Percentiles rank a stretch among this genome's conserved stretches.
These are phyloP conservation scores for Daldinia concentrica DNA, from an alignment of 495 filamentous ascomycete species.

Conservation along the genomic window DNA sequence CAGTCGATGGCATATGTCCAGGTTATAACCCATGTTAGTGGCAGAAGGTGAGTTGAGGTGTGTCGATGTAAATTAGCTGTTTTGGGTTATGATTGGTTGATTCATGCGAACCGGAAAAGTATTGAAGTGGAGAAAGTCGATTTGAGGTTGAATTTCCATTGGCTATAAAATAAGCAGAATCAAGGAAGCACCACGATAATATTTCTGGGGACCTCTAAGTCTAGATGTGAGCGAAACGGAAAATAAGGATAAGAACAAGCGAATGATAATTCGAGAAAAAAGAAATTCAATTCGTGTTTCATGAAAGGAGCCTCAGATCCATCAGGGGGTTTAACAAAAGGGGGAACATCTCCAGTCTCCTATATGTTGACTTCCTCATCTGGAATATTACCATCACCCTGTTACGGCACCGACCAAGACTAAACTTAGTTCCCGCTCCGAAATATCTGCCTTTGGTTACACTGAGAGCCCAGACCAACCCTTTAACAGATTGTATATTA, in stretches of 20 bases:
- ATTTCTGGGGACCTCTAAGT: slow-evolving; percentile 26
- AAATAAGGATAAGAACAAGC: slow-evolving; percentile 32
- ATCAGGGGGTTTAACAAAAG: slow-evolving; percentile 19
- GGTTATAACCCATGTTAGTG: slow-evolving; percentile 46
- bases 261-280: slow-evolving; percentile 41
- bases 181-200: slow-evolving; percentile 36
- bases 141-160: slow-evolving; percentile 41
- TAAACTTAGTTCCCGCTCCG: slow-evolving; percentile 43
- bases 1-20: slow-evolving; percentile 46
- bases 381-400: slow-evolving; percentile 26
- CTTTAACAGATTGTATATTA: not conserved
- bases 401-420: slow-evolving; percentile 30
- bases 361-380: slow-evolving; percentile 24
- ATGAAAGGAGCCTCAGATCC: slow-evolving; percentile 19
- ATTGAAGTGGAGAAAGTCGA: slow-evolving; percentile 35
- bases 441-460: slow-evolving; percentile 24
- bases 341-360: slow-evolving; percentile 24
- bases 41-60: slow-evolving; percentile 49
- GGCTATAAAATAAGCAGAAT: slow-evolving; percentile 44
- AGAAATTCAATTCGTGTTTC: slow-evolving; percentile 21
- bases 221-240: slow-evolving; percentile 41
- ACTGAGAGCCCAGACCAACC: slow-evolving; percentile 23
- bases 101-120: slow-evolving; percentile 31
- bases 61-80: slow-evolving; percentile 39
- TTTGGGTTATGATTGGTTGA: slow-evolving; percentile 38